Evolutionary conservation across 768 basidiomycete species (phyloP).

Genomic region (Boletus barrowsii): DNA sequence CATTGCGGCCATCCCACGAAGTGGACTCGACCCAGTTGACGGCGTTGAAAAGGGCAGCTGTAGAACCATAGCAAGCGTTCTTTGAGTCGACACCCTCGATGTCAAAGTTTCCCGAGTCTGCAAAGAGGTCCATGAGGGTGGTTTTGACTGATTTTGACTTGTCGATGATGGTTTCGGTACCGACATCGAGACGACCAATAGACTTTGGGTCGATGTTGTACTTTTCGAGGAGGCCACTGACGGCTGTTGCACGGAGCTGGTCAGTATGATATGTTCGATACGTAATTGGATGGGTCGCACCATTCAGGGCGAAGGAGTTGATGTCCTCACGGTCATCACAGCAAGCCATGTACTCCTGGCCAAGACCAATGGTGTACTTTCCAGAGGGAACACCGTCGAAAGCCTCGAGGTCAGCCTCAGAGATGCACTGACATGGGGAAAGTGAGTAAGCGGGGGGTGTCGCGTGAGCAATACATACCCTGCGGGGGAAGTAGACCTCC

Average conservation of each 20-base stretch:
- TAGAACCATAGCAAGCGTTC: constrained; percentile 99
- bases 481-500: constrained; percentile 92
- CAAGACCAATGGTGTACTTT: constrained; percentile 99
- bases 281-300: constrained; percentile 41
- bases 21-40: constrained; percentile 97
- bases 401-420: constrained; percentile 89
- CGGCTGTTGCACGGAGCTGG: constrained; percentile 49
- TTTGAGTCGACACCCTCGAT: constrained; percentile 99
- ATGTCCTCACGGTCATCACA: constrained; percentile 99
- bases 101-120: constrained; percentile 88
- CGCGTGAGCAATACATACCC: constrained; percentile 49
- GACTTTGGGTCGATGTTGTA: constrained; percentile 95
- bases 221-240: constrained; percentile 85
- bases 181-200: constrained; percentile 96
- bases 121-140: constrained; percentile 96
- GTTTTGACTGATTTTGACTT: constrained; percentile 99
- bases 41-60: constrained; percentile 97
- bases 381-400: constrained; percentile 94
- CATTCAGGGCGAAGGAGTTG: constrained; percentile 94
- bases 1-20: constrained; percentile 97
- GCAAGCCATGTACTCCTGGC: constrained; percentile 98
- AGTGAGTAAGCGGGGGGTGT: constrained; percentile 8
- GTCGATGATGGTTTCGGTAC: constrained; percentile 99
- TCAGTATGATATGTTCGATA: background rate
- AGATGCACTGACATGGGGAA: constrained; percentile 68